Base-by-base conservation (phyloP, 2,329 filamentous ascomycete species). In the Talaromyces sp. region DNA sequence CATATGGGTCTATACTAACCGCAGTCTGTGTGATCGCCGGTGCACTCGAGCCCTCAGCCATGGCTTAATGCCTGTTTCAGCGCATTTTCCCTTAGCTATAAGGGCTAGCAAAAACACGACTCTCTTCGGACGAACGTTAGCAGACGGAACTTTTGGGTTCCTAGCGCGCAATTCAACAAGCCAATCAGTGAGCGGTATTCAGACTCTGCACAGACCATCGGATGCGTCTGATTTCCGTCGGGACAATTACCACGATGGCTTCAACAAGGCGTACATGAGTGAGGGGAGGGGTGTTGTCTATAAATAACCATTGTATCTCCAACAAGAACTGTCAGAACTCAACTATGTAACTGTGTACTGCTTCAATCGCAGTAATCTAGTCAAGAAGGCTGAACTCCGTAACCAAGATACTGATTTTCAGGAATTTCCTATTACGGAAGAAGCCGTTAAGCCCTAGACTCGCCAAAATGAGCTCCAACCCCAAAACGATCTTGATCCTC, bases 401-500 rank as follows among this genome's bases (percentile, higher is more conserved):
- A 2, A 21, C 25, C 2, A 54, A 8, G 37, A 8, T 5, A 9
- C 14, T 18, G 1, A 18, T 16, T 25, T 16, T 21, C 8, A 28
- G 23, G 12, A 55, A 54, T 61, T 61, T 42, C 59, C 48, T 61
- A 61, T 18, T 40, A 9, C 23, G 59, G 59, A 44, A 35, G 25
- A 25, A 35, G 9, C 48, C 25, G 25, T 37, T 21, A 42, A 42
- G 21, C 48, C 37, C 46, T 42, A 62, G 52, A 7, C 28, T 23
- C 23, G 16, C 18, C 7, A n/a, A 35, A 8, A 59, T 55, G 44
- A 54, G 25, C 9, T 12, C 35, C 14, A 50, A 62, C 12, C 23
- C 21, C 33, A 76, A 75, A 40, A 78, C 76, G 62, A 81, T 85
- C 62, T 71, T 85, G 64, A 75, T 86, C 23, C 71, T 86, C 1